A percentile compares a stretch with the other conserved stretches of the same genome.
Evolutionary conservation across 352 stramenopile genomes (phyloP).

Genomic region (Phytophthora pluvialis): DNA sequence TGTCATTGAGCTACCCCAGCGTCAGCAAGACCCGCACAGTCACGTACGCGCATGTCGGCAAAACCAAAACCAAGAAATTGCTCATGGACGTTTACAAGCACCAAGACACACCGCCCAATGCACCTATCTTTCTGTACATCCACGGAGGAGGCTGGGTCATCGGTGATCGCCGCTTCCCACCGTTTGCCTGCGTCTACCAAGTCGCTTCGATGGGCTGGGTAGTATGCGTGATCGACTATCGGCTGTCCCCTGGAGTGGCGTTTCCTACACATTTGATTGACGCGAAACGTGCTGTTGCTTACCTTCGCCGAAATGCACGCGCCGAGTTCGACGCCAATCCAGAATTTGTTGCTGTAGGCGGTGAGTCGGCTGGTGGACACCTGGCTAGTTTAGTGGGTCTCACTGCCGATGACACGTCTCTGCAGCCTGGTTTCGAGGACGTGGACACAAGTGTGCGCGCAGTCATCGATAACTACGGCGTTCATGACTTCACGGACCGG

Average conservation of each 20-base stretch:
- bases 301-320: slow-evolving; percentile 46
- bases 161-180: slow-evolving; percentile 55
- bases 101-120: slow-evolving; percentile 41
- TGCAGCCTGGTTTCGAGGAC: slow-evolving; percentile 66
- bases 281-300: slow-evolving; percentile 66
- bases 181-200: slow-evolving; percentile 60
- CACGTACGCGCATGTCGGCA: slow-evolving; percentile 63
- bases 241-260: slow-evolving; percentile 57
- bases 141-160: slow-evolving; percentile 74
- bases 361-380: slow-evolving; percentile 69
- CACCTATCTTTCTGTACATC: slow-evolving; percentile 72
- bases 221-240: slow-evolving; percentile 78
- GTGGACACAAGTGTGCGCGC: slow-evolving; percentile 68
- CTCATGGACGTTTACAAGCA: slow-evolving; percentile 76
- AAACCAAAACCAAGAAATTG: slow-evolving; percentile 53
- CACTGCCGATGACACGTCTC: slow-evolving; percentile 49
- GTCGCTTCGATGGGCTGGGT: slow-evolving; percentile 64
- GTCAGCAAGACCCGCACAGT: slow-evolving; percentile 50
- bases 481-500: slow-evolving; percentile 67
- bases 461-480: slow-evolving; percentile 61
- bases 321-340: slow-evolving; percentile 47
- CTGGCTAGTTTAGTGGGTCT: slow-evolving; percentile 58
- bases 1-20: slow-evolving; percentile 53
- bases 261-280: slow-evolving; percentile 74
- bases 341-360: slow-evolving; percentile 65